Evolutionary conservation across 371 early-diverging fungal species (phyloP), one percentile per base, ranked within the genome.

Genomic region (Mucor piriformis): DNA sequence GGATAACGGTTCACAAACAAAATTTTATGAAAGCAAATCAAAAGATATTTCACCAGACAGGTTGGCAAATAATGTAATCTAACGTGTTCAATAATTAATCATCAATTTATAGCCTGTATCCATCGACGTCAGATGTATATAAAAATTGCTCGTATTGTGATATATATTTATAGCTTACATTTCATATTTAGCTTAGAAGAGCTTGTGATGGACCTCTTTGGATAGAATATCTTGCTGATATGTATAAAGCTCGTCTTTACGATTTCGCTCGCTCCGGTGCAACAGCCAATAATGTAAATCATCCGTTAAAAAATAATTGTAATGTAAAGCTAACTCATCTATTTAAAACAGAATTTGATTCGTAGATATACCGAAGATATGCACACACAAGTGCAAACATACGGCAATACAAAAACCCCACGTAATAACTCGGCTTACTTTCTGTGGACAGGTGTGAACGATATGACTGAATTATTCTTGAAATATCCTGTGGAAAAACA

Each of bases 381-480:
- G 37, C 35, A 12, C n/a, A 51, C 8, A 23, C 37, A 35, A 21
- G 23, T n/a, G 21, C 23, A 35, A 12, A 35, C 51, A 21, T 51
- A 34, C 3, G 33, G 12, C 16, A 29, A n/a, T 11, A n/a, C 44
- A 2, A 13, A 43, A 11, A 13, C 34, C 16, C 25, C 50, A 24
- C 33, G 44, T 1, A 24, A 35, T 16, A 27, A 35, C 0, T 20
- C 54, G 2, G 10, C 59, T 13, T 55, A 59, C 32, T 50, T 54
- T 37, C 7, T 59, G 13, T 64, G 65, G 65, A 57, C 48, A 15
- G 65, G 65, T 21, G 55, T 59, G 7, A 64, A 64, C 43, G 65
- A 64, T 25, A 43, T 64, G 3, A 24, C 35, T 24, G 60, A 55
- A 16, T 11, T 64, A 15, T 55, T 59, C 32, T 25, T 29, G 29